Conservation (phyloP, 257 asterid genomes). For the Nemophila menziesii region DNA sequence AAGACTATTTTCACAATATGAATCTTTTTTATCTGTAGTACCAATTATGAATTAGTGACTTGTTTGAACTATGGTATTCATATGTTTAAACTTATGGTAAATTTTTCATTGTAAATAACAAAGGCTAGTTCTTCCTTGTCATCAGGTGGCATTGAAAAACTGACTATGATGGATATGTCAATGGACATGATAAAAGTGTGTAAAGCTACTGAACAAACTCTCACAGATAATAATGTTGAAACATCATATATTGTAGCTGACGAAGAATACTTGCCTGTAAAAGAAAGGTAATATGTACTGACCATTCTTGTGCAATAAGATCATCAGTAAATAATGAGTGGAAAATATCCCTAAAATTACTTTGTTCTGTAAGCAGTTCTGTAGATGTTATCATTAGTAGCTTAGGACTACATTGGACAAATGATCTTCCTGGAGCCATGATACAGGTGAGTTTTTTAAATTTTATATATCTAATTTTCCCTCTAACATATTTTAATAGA, state of each 20-base stretch:
- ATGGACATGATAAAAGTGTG: conserved; percentile 69
- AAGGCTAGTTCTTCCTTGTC: conserved; percentile 8
- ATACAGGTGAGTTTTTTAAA: conserved; percentile 53
- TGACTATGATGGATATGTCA: conserved; percentile 84
- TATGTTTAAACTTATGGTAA: not conserved
- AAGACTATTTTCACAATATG: too few species aligned
- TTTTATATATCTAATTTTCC: conserved; percentile 1
- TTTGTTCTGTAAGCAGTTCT: conserved; percentile 33
- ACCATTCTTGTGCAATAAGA: not conserved
- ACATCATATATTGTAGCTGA: conserved; percentile 74
- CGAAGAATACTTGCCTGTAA: conserved; percentile 83
- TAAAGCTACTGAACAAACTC: conserved; percentile 43
- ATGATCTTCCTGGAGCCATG: conserved; percentile 99
- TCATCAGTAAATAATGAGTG: not conserved
- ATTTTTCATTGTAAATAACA: too few species aligned
- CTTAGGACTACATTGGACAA: conserved; percentile 98
- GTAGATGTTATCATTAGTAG: conserved; percentile 75
- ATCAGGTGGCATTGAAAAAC: conserved; percentile 81
- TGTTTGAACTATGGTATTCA: not conserved
- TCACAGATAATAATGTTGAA: conserved; percentile 46
- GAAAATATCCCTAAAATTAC: not conserved
- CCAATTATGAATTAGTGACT: not conserved
- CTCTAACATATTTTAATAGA: conserved; percentile 1
- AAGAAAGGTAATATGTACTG: conserved; percentile 43
- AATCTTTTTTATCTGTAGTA: too few species aligned